phyloP scores from a whole-genome alignment of 352 stramenopile species.

The Globisporangium sylvaticum region DNA sequence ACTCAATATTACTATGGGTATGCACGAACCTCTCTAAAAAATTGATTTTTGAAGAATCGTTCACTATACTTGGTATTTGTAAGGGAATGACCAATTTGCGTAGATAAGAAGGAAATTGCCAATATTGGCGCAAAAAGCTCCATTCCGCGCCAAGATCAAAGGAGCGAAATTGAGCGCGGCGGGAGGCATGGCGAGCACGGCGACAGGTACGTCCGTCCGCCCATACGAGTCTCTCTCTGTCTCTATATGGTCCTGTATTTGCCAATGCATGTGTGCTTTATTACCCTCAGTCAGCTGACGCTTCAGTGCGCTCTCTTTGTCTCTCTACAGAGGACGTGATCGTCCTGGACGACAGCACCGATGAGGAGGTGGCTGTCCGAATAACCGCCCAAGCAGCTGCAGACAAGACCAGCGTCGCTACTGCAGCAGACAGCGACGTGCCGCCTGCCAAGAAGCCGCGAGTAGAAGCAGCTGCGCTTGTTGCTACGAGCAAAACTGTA shows the following conservation, averaged over 20 bases:
- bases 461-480: not conserved
- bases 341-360: slow-evolving; percentile 45
- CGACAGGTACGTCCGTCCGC: not conserved
- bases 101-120: too few species aligned
- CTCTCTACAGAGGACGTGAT: slow-evolving; percentile 28
- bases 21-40: too few species aligned
- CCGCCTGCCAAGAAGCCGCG: slow-evolving; percentile 14
- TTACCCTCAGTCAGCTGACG: not conserved
- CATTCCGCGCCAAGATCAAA: slow-evolving; percentile 4
- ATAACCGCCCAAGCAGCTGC: not conserved
- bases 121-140: not conserved
- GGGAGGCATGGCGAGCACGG: not conserved
- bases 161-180: slow-evolving; percentile 1
- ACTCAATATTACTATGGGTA: too few species aligned
- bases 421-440: not conserved
- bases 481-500: not conserved
- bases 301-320: not conserved
- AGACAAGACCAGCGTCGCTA: not conserved
- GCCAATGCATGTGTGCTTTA: not conserved
- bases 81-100: too few species aligned
- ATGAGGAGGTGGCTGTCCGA: slow-evolving; percentile 23
- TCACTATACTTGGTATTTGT: too few species aligned
- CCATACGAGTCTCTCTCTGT: not conserved
- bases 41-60: too few species aligned
- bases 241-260: not conserved